Conservation (phyloP, 768 basidiomycete genomes). For the Hygrocybe punicea region DNA sequence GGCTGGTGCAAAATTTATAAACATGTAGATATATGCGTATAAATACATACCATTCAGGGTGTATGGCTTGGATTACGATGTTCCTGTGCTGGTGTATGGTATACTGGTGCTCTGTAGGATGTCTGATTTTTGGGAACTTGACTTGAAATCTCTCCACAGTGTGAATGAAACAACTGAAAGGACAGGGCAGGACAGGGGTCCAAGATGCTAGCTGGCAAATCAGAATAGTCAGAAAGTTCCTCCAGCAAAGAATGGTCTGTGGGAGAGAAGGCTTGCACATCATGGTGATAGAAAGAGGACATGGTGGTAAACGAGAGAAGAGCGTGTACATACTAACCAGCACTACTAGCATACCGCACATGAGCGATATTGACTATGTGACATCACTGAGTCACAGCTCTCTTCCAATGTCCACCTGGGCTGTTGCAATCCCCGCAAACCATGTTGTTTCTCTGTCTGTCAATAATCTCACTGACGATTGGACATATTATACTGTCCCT, state of each 20-base stretch:
- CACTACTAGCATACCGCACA: too few relatives aligned
- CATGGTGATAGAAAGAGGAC: not conserved
- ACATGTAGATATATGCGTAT: too few relatives aligned
- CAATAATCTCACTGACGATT: not conserved
- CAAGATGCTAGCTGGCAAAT: not conserved
- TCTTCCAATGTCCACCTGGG: not conserved
- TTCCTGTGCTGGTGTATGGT: not conserved
- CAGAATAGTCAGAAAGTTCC: not conserved
- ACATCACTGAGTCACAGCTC: too few relatives aligned
- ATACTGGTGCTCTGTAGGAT: too few relatives aligned
- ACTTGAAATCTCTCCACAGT: not conserved
- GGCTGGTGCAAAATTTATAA: not conserved
- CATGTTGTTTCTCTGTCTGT: not conserved
- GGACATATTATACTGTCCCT: not conserved
- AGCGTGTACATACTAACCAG: too few relatives aligned
- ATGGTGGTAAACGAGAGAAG: not conserved
- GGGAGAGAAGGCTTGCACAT: not conserved
- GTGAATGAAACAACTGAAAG: not conserved
- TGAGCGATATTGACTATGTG: not conserved
- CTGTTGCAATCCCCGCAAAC: not conserved
- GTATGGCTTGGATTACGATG: too few relatives aligned
- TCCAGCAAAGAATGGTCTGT: not conserved
- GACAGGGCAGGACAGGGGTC: not conserved
- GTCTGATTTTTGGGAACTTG: not conserved
- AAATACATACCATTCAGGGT: too few relatives aligned